Evolutionary conservation across 2,329 filamentous ascomycete species (phyloP), one percentile per base, ranked within the genome.

Genomic region (Xylaria digitata): DNA sequence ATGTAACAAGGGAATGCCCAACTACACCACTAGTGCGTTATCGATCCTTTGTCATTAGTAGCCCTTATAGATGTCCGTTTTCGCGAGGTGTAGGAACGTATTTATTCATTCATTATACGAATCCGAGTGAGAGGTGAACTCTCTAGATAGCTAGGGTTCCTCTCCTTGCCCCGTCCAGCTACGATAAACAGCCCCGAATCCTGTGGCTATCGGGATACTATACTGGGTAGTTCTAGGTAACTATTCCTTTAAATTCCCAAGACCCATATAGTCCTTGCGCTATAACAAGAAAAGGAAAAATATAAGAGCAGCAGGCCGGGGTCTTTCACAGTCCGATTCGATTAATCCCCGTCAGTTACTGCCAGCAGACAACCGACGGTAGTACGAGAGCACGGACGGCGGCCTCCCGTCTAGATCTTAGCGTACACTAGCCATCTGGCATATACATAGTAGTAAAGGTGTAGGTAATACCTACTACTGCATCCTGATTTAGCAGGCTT

Each of bases 341-440:
- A 19, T 21, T n/a, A 21, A 17, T 26, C 19, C n/a, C 52, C 52
- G 52, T 15, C 52, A 42, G 34, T 19, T 37, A 43, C 53, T 45
- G 6, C 34, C n/a, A 9, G n/a, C 15, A 50, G 26, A 11, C 26
- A 55, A 26, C 21, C 32, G 32, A 34, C 34, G 19, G 32, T 21
- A 21, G 19, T 3, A 46, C 34, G n/a, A 32, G 9, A 32, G 9
- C 15, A 40, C 6, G 7, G 54, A 37, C 57, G 63, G 66, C 59
- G 66, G 66, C 66, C 66, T 66, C 59, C 63, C 43, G 21, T 32
- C 58, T 53, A 46, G 62, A 57, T 59, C 54, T 37, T 55, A 61
- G 62, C 62, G 61, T 32, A 13, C 32, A 21, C 32, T 53, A 21
- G 49, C 30, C 37, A 46, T 57, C 56, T 48, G 40, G 65, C 61